A percentile compares a stretch with the other conserved stretches of the same genome.
These are phyloP conservation scores for Suhomyces wounanorum DNA, from an alignment of 1,139 yeast species.

Conservation along the genomic window DNA sequence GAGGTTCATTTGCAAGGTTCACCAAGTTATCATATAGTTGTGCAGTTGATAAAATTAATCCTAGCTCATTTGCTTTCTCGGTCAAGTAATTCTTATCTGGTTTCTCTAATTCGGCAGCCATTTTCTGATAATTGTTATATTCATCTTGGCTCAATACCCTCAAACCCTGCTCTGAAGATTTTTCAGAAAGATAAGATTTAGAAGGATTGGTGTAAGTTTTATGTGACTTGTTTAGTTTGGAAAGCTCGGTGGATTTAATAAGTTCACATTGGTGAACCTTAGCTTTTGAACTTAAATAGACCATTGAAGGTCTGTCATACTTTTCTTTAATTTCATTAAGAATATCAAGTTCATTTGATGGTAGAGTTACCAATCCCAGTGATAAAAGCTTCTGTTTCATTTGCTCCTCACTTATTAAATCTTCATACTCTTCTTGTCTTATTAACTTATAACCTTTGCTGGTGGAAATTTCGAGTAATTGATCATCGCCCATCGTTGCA, in stretches of 20 bases:
- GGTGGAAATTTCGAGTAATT: slow-evolving; percentile 25
- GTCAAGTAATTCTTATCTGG: slow-evolving; percentile 27
- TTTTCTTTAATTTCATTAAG: slow-evolving; percentile 17
- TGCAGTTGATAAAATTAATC: slow-evolving; percentile 33
- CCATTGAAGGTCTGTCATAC: slow-evolving; percentile 21
- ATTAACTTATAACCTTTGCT: slow-evolving; percentile 33
- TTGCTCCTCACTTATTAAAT: slow-evolving; percentile 33
- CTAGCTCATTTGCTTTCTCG: slow-evolving; percentile 31
- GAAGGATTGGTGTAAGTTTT: slow-evolving; percentile 28
- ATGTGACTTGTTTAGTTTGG: slow-evolving; percentile 19
- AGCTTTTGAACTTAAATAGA: slow-evolving; percentile 22
- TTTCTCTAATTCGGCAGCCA: slow-evolving; percentile 33
- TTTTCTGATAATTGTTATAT: slow-evolving; percentile 22
- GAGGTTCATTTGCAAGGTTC: slow-evolving; percentile 28
- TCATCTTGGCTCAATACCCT: slow-evolving; percentile 29
- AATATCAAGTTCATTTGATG: slow-evolving; percentile 24
- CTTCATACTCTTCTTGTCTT: slow-evolving; percentile 28
- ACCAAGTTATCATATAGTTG: slow-evolving; percentile 33
- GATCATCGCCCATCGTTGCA: slow-evolving; percentile 24
- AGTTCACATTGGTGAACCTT: slow-evolving; percentile 20
- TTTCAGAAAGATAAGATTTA: slow-evolving; percentile 27
- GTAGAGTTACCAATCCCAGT: slow-evolving; percentile 39
- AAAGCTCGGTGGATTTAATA: slow-evolving; percentile 22
- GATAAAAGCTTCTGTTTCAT: slow-evolving; percentile 35
- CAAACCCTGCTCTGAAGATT: slow-evolving; percentile 27